Evolutionary conservation across 1,284 basidiomycete genomes (phyloP), one percentile per base, ranked within the genome.

Genomic region (Puccinia hordei): DNA sequence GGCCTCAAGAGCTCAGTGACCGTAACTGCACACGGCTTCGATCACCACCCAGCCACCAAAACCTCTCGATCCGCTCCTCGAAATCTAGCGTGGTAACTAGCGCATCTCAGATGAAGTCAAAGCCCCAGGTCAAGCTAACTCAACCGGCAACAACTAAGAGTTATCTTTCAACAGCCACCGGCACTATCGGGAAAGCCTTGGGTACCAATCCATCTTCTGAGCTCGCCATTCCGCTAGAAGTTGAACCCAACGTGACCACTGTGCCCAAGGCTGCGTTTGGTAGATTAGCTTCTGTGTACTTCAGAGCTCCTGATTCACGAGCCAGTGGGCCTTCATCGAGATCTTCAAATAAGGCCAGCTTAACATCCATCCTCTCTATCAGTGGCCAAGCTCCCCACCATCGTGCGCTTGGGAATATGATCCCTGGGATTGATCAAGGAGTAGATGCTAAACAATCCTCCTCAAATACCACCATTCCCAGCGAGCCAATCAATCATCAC

Each of bases 161-260:
- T 30, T 79, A 79, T 49, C 77, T 79, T 24, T 79, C 68, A 44
- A 79, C 49, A 1, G 57, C 66, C 27, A 79, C 53, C 30, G 49
- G 44, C 0, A 79, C 61, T 2, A 49, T 77, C 33, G 75, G 53
- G 6, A 69, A 53, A 41, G 65, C 44, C 12, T 57, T 68, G n/a
- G 61, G 63, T n/a, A 24, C n/a, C 17, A 38, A 44, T 41, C 49
- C 65, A 51, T 63, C 46, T 13, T 38, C 30, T 38, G 63, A 24
- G 38, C n/a, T 12, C 8, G 15, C 41, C 24, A 49, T 30, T 15
- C 30, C 46, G n/a, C 5, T 46, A 12, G 53, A 71, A 71, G 55
- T 2, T 22, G 44, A 57, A 53, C 77, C 77, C 35, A 79, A 79
- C 46, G 38, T 79, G n/a, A 79, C 77, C 6, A 79, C 68, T 2